Evolutionary conservation across 1,284 basidiomycete species (phyloP), one percentile per base, ranked within the genome.

Genomic region (Cystobasidium sp.): DNA sequence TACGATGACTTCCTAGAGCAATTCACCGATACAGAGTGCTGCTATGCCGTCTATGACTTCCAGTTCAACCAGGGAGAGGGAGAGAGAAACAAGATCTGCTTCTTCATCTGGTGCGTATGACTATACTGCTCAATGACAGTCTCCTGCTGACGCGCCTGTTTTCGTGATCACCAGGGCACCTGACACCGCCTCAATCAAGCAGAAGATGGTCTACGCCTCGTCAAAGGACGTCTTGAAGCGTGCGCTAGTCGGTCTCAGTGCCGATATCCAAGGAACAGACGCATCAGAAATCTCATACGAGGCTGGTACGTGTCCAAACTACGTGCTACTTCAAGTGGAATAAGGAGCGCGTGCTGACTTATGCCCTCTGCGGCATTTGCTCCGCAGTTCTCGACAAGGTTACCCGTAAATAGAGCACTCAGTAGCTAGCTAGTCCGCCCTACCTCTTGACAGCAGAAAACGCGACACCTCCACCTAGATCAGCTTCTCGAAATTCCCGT

Each of bases 181-280:
- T 76, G 94, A 97, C 81, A 85, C 85, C 53, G 89, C 94, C 67
- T 91, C 89, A 85, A 87, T 97, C 84, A 95, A 91, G 85, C 85
- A 88, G 81, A 98, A 97, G 91, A 98, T 99, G 95, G 81, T 97
- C 80, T 93, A 88, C 84, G 91, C 96, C 53, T 91, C 94, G 31
- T 98, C 96, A 77, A 93, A 91, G 84, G 92, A 95, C 55, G 92
- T 90, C 12, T 84, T 99, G 75, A 88, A 89, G 81, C 88, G 87
- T 77, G 82, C 86, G 58, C 86, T 97, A 77, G 82, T 87, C 20
- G 92, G 92, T 59, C 86, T 94, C 78, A 85, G 87, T 0, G 75
- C 86, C 77, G 93, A 97, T 83, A 88, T 98, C 78, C 95, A 98
- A 84, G 95, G 88, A 74, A 97, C 92, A 69, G 94, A 94, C 76